Evolutionary conservation across 495 filamentous ascomycete species (phyloP).

Genomic region (Xylaria curta): DNA sequence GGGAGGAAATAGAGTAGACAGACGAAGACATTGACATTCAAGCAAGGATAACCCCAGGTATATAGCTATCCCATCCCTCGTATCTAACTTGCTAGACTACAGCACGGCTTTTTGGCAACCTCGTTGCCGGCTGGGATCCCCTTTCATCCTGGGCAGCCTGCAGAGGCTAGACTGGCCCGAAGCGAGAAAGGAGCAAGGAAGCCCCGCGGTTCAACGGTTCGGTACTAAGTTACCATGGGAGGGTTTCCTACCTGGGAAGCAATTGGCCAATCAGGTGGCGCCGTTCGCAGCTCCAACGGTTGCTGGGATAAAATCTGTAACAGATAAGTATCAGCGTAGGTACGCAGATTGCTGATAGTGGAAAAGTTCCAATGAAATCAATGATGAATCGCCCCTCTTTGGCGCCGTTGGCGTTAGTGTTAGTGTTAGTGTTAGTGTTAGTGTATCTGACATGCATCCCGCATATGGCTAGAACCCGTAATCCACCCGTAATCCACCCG

Average conservation of each 20-base stretch:
- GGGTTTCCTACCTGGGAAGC: not conserved
- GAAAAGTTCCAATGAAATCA: too few species aligned
- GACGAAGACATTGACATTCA: not conserved
- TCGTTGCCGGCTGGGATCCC: not conserved
- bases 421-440: not conserved
- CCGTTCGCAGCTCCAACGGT: not conserved
- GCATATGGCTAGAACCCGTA: not conserved
- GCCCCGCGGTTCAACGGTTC: constrained; percentile 1
- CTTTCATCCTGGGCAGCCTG: not conserved
- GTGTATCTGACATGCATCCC: constrained; percentile 8
- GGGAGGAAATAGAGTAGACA: not conserved
- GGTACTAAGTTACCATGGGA: not conserved
- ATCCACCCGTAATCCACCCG: not conserved
- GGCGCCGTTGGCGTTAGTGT: not conserved
- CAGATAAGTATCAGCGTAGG: not conserved
- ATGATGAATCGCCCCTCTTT: constrained; percentile 6
- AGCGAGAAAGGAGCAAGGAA: not conserved
- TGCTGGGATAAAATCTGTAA: not conserved
- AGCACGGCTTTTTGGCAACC: not conserved
- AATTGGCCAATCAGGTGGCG: constrained; percentile 12
- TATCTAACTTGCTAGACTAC: not conserved
- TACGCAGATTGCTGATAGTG: too few species aligned
- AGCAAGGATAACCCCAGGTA: not conserved
- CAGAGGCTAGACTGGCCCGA: constrained; percentile 12
- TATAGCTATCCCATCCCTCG: not conserved